These are phyloP conservation scores for Basipetospora sp. DNA, from an alignment of 2,329 filamentous ascomycete species.

Conservation along the genomic window DNA sequence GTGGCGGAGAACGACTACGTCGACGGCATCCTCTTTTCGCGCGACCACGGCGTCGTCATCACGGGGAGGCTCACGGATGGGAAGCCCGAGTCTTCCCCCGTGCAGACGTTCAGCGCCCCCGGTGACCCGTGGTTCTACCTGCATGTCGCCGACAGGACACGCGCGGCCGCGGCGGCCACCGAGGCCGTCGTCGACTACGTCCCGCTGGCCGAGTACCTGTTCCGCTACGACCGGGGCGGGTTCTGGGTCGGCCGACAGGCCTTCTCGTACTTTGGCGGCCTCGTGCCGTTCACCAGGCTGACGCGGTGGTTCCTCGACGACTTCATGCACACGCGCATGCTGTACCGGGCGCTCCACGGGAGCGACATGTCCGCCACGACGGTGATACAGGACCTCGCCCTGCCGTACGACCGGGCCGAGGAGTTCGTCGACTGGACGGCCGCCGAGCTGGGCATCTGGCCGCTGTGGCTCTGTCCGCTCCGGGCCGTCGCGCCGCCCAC, in stretches of 20 bases:
- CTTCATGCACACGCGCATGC: constrained; percentile 59
- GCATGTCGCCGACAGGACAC: constrained; percentile 41
- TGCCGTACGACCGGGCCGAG: constrained; percentile 38
- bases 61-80: constrained; percentile 47
- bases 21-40: constrained; percentile 54
- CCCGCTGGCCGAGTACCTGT: constrained; percentile 52
- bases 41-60: constrained; percentile 49
- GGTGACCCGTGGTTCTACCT: constrained; percentile 66
- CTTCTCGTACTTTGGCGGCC: constrained; percentile 47
- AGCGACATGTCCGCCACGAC: constrained; percentile 50
- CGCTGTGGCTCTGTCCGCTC: constrained; percentile 45
- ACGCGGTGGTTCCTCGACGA: constrained; percentile 57
- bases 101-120: constrained; percentile 43
- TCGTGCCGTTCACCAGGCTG: constrained; percentile 48
- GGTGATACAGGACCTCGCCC: constrained; percentile 52
- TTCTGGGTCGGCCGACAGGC: constrained; percentile 58
- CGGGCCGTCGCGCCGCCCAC: constrained; percentile 33
- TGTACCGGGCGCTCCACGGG: constrained; percentile 57
- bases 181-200: constrained; percentile 34
- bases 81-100: constrained; percentile 20
- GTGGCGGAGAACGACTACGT: constrained; percentile 48
- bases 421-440: constrained; percentile 41
- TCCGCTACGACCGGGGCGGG: constrained; percentile 60
- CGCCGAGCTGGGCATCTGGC: constrained; percentile 39
- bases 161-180: constrained; percentile 7